phyloP scores from a whole-genome alignment of 331 rosid species.

The Stylosanthes scabra region DNA sequence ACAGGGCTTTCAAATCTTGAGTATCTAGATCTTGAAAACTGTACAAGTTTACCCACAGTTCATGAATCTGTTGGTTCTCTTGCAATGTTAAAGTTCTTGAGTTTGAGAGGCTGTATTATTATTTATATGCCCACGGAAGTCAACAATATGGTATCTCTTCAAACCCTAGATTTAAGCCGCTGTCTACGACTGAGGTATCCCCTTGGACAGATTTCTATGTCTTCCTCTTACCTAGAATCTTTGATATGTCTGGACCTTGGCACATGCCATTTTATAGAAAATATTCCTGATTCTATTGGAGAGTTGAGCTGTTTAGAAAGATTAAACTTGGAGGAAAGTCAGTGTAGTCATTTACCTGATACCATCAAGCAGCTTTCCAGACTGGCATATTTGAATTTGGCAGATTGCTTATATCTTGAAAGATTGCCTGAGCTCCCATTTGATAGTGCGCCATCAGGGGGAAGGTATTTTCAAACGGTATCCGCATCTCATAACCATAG shows the following conservation, averaged over 20 bases:
- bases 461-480: not conserved
- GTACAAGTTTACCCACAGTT: not conserved
- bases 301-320: not conserved
- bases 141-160: not conserved
- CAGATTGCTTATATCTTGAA: not conserved
- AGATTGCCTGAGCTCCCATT: not conserved
- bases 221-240: not conserved
- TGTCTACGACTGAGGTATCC: not conserved
- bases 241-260: not conserved
- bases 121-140: not conserved
- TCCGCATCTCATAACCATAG: constrained; percentile 17
- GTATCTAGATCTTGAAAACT: not conserved
- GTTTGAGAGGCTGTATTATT: not conserved
- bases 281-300: not conserved
- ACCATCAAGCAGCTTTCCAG: not conserved
- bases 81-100: not conserved
- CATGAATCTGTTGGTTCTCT: not conserved
- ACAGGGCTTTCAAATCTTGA: not conserved
- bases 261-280: not conserved
- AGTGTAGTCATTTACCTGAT: not conserved
- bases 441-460: not conserved
- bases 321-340: constrained; percentile 1
- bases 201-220: not conserved
- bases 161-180: not conserved
- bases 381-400: not conserved